Conservation (phyloP, 257 asterid genomes). For the Haberlea rhodopensis region DNA sequence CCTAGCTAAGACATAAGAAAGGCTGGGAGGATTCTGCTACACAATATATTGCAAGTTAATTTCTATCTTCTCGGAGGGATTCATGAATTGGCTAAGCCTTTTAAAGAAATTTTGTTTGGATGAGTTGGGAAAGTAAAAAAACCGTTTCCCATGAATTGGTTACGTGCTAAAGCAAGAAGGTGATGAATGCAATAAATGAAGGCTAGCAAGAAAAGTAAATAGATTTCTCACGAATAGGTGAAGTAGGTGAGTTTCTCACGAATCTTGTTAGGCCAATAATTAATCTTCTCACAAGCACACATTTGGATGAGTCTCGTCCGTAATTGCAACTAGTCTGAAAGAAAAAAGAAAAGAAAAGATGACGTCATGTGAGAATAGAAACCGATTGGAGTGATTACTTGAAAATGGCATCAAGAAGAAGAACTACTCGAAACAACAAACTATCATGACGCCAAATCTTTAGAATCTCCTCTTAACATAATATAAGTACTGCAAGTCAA, state of each 20-base stretch:
- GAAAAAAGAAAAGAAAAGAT: too few relatives aligned
- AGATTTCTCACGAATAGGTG: conserved; percentile 29
- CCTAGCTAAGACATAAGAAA: not conserved
- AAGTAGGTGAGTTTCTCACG: conserved; percentile 34
- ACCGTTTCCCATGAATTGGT: conserved; percentile 19
- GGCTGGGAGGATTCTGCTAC: not conserved
- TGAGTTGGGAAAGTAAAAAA: conserved; percentile 23
- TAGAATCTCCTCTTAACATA: too few relatives aligned
- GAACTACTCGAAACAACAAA: too few relatives aligned
- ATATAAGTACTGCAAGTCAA: too few relatives aligned
- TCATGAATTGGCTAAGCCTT: conserved; percentile 18
- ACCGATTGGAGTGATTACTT: too few relatives aligned
- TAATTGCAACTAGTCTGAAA: too few relatives aligned
- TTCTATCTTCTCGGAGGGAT: not conserved
- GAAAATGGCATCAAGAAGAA: too few relatives aligned
- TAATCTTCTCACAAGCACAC: too few relatives aligned
- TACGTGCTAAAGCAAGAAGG: conserved; percentile 43
- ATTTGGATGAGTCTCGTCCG: too few relatives aligned
- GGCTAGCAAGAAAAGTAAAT: conserved; percentile 18
- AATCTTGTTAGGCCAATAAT: conserved; percentile 6
- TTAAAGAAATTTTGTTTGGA: conserved; percentile 19
- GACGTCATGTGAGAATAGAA: too few relatives aligned
- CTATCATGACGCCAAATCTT: too few relatives aligned
- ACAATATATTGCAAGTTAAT: not conserved
- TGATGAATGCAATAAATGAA: conserved; percentile 58